Evolutionary conservation across 164 flowering plant genomes (phyloP).

Genomic region (Stephania cephalantha): DNA sequence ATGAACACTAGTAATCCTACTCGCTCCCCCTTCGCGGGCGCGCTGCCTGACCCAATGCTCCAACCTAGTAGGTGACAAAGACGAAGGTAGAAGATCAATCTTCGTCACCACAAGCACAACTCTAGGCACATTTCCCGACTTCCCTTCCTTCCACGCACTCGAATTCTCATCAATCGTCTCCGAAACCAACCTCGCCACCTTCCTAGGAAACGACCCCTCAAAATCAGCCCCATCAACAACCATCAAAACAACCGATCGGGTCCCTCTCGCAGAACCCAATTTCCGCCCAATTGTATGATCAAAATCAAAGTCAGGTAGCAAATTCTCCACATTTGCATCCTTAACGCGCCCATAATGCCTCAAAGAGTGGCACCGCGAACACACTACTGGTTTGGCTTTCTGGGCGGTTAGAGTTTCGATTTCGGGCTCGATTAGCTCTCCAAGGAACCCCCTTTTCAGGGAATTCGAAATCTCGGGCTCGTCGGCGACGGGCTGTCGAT

Average conservation of each 20-base stretch:
- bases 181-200: constrained; percentile 62
- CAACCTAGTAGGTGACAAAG: constrained; percentile 51
- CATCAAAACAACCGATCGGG: constrained; percentile 69
- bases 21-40: constrained; percentile 75
- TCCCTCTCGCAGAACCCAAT: constrained; percentile 40
- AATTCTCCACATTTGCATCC: constrained; percentile 66
- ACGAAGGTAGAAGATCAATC: constrained; percentile 71
- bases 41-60: constrained; percentile 89
- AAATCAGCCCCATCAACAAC: constrained; percentile 90
- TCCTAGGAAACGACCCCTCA: constrained; percentile 83
- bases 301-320: constrained; percentile 93
- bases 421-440: constrained; percentile 27
- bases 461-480: constrained; percentile 59
- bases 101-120: constrained; percentile 81
- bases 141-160: constrained; percentile 76
- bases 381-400: constrained; percentile 46
- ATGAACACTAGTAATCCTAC: constrained; percentile 66
- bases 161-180: constrained; percentile 60
- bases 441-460: constrained; percentile 47
- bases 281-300: constrained; percentile 83
- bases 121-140: constrained; percentile 82
- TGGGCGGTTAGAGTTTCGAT: constrained; percentile 1
- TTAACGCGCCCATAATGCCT: constrained; percentile 79
- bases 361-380: constrained; percentile 81
- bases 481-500: constrained; percentile 34